A percentile compares a stretch with the other conserved stretches of the same genome.
phyloP scores from a whole-genome alignment of 257 asterid genomes.

The Capsicum baccatum region DNA sequence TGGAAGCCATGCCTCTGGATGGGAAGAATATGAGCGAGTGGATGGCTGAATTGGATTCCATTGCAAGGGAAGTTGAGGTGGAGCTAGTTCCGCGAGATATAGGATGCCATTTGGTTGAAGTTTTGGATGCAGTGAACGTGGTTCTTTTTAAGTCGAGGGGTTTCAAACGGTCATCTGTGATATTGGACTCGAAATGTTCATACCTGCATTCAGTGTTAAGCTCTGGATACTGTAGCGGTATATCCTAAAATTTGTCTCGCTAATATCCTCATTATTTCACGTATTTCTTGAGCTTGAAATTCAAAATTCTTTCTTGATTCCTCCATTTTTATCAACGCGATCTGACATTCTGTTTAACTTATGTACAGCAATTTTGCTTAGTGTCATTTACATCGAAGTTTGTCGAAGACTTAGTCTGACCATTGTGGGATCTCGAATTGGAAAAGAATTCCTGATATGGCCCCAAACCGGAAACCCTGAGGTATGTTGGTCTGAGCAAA shows the following conservation, averaged over 20 bases:
- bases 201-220: constrained; percentile 86
- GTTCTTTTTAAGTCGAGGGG: constrained; percentile 77
- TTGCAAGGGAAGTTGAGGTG: constrained; percentile 89
- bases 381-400: constrained; percentile 93
- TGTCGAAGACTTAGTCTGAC: constrained; percentile 86
- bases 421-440: constrained; percentile 94
- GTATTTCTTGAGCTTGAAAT: not conserved
- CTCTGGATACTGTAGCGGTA: constrained; percentile 82
- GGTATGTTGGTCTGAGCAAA: constrained; percentile 48
- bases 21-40: constrained; percentile 78
- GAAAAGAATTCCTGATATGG: constrained; percentile 98
- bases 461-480: constrained; percentile 90
- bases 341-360: constrained; percentile 35
- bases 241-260: constrained; percentile 14
- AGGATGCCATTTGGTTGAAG: constrained; percentile 80
- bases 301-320: not conserved
- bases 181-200: constrained; percentile 75
- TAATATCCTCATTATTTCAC: not conserved
- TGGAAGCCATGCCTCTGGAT: constrained; percentile 73
- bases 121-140: constrained; percentile 82
- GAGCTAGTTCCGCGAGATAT: constrained; percentile 83
- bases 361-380: constrained; percentile 82
- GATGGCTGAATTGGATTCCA: constrained; percentile 73
- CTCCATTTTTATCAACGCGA: not conserved
- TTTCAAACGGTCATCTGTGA: constrained; percentile 72